phyloP scores from a whole-genome alignment of 2,329 filamentous ascomycete species.

The Westerdykella aurantiaca region DNA sequence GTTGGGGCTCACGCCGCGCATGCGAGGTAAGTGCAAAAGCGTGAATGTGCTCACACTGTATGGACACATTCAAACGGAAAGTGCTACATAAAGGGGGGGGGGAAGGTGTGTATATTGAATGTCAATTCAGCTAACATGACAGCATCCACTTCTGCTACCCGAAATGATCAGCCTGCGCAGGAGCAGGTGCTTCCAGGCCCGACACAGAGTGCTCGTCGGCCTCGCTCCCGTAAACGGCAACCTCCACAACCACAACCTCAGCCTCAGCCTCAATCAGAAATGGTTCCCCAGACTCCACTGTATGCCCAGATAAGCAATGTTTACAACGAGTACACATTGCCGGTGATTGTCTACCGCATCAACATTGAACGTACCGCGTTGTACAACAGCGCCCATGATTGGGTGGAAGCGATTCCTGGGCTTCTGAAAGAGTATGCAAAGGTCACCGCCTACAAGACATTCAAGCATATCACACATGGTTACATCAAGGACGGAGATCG shows the following conservation, averaged over 20 bases:
- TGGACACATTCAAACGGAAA: too few species aligned
- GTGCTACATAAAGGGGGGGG: too few species aligned
- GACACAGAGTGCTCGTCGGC: too few species aligned
- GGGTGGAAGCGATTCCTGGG: slow-evolving; percentile 3
- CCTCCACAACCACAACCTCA: not conserved
- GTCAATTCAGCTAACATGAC: too few species aligned
- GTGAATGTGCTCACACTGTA: too few species aligned
- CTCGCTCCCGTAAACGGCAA: not conserved
- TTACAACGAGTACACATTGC: slow-evolving; percentile 21
- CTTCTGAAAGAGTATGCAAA: too few species aligned
- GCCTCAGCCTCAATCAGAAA: not conserved
- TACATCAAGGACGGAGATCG: slow-evolving; percentile 19
- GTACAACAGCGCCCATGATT: slow-evolving; percentile 2
- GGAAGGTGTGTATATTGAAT: too few species aligned
- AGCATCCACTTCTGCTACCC: too few species aligned
- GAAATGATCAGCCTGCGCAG: too few species aligned
- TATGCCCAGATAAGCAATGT: slow-evolving; percentile 7
- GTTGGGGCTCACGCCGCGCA: not conserved
- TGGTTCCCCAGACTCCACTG: not conserved
- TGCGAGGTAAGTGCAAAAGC: too few species aligned
- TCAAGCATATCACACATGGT: slow-evolving; percentile 14
- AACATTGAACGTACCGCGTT: slow-evolving; percentile 1
- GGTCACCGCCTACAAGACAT: slow-evolving; percentile 3
- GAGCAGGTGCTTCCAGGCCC: too few species aligned
- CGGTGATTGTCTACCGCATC: slow-evolving; percentile 18